These are phyloP conservation scores for Naganishia onofrii DNA, from an alignment of 768 basidiomycete species.

Conservation along the genomic window DNA sequence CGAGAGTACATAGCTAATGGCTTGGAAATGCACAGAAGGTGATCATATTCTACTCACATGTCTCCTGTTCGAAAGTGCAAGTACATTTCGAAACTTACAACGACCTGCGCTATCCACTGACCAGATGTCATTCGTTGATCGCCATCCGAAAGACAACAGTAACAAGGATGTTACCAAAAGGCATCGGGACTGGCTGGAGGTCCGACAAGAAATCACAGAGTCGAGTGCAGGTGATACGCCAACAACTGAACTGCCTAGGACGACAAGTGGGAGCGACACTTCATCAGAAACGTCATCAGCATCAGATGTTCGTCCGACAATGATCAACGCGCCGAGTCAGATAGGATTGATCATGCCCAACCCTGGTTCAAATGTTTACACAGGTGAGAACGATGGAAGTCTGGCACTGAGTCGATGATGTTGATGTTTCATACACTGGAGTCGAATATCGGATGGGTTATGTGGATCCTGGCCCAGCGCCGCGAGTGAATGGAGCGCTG, in stretches of 20 bases:
- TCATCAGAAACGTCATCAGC: background rate
- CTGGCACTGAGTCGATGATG: background rate
- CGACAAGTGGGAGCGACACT: background rate
- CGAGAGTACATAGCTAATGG: too few relatives aligned
- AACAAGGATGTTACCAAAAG: too few relatives aligned
- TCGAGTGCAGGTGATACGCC: background rate
- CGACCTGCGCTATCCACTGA: too few relatives aligned
- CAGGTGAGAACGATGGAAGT: conserved; percentile 35
- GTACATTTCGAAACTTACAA: too few relatives aligned
- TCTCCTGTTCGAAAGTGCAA: too few relatives aligned
- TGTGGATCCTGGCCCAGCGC: conserved; percentile 45
- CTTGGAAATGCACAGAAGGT: too few relatives aligned
- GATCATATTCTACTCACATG: too few relatives aligned
- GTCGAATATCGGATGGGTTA: conserved; percentile 48
- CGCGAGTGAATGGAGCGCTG: conserved; percentile 42
- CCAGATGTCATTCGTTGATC: too few relatives aligned
- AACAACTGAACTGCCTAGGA: background rate
- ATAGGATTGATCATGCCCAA: conserved; percentile 52
- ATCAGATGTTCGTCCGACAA: background rate
- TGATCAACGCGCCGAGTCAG: conserved; percentile 25
- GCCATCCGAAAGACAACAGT: too few relatives aligned
- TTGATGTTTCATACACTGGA: conserved; percentile 30
- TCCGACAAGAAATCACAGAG: background rate
- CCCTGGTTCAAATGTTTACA: conserved; percentile 41
- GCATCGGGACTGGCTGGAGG: background rate